Evolutionary conservation across 208 protist species (phyloP), one percentile per base, ranked within the genome.

Genomic region (Trypanosoma congolense): DNA sequence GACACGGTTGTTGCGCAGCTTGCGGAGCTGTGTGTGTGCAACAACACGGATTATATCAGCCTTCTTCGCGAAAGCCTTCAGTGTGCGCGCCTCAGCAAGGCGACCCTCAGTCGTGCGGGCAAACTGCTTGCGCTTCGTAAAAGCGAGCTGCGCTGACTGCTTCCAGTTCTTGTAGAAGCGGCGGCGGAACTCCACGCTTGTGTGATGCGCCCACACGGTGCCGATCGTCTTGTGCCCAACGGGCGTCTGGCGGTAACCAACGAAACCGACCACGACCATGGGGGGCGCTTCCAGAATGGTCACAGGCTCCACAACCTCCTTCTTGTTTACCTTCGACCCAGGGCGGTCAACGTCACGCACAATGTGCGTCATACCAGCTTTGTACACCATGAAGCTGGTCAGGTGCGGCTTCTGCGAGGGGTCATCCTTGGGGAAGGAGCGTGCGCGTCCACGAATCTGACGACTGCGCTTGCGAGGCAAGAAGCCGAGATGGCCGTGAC

Each of bases 311-410:
- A 99, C 92, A 59, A 98, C 76, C 85, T 99, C 98, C 86, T 99
- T 98, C 82, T 98, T 99, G 90, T 99, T 85, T 65, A 97, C 77
- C 85, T 98, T 93, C 41, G 77, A 92, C 56, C 96, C 96, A 26
- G 85, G 83, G 51, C 92, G 87, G 73, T 99, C 94, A 45, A 99
- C 70, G 35, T 99, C 97, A 73, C 98, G 95, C 45, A 99, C 90
- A 65, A 99, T 96, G 95, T 99, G 98, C 41, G 98, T 99, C 96
- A 98, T 99, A 77, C 98, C 98, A 47, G 98, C 98, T 94, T 99
- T 99, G 95, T 97, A 99, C 70, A 91, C 97, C 69, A 99, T 87
- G 92, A 95, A 95, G 58, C 94, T 97, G 30, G 98, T 99, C 45
- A 99, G 89, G 87, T 99, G 97, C 40, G 89, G 89, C 59, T 92